Base-by-base conservation (phyloP, 176 grass and related monocot species). In the Raddia distichophylla region DNA sequence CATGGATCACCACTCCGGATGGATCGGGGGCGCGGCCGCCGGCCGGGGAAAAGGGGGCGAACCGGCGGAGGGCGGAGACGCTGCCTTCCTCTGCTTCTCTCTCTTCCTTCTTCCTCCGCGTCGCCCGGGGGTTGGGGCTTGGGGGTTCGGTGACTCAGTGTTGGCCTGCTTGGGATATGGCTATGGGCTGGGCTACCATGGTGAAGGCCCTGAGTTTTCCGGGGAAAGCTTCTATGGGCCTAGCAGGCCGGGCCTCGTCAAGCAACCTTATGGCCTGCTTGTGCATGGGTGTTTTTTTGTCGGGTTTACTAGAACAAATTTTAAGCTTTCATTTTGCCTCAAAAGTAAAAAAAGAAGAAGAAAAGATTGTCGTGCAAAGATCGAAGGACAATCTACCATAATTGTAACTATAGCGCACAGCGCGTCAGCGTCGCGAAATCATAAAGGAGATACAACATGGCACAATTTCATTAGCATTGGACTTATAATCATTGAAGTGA, bases 1-100 rank as follows among this genome's bases (percentile, higher is more conserved):
- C 91, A 94, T 94, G 17, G 65, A 14, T 15, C 75, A 1, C 75
- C 44, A 60, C 44, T 50, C 45, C 15, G 34, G 59, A 4, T 19
- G 46, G 59, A 32, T 61, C 44, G 45, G 59, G 48, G 16, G 59
- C 59, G 27, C 27, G 27, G 27, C 27, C 27, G 27, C 27, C 27
- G 27, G 27, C 27, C 48, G 43, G 20, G 44, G 20, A 48, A 40
- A 76, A 76, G 56, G 40, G 20, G 20, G 7, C 43, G 8, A n/a
- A 19, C 11, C 2, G 20, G 7, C 19, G 8, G 8, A 19, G 16
- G n/a, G 57, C 57, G 57, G 57, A 20, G 57, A 59, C 3, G n/a
- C 57, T 27, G 27, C 27, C 27, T 27, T 27, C 27, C 27, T 27
- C 27, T 27, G 27, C 0, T 40, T 40, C 37, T 4, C 4, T 4